Conservation (phyloP, 495 filamentous ascomycete genomes). For the Friedmanniomyces endolithicus region DNA sequence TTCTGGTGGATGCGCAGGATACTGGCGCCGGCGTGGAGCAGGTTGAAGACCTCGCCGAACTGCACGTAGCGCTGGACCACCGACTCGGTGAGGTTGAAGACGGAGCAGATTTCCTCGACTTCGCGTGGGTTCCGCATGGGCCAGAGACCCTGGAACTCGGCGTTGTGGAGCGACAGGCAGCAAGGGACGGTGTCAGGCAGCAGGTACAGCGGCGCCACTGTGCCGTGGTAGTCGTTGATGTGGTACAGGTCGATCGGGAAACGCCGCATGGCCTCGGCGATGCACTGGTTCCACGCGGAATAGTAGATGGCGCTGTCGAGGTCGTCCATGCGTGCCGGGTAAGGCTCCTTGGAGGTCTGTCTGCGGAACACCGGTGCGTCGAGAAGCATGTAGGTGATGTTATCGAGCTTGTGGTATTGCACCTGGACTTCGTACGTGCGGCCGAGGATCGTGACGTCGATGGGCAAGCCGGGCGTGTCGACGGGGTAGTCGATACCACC, state of each 20-base stretch:
- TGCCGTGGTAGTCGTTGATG: slow-evolving; percentile 72
- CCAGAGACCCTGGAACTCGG: slow-evolving; percentile 65
- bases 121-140: slow-evolving; percentile 59
- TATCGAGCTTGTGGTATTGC: slow-evolving; percentile 51
- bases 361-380: slow-evolving; percentile 60
- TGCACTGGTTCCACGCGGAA: slow-evolving; percentile 63
- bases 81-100: slow-evolving; percentile 49
- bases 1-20: slow-evolving; percentile 64
- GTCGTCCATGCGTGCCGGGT: slow-evolving; percentile 64
- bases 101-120: slow-evolving; percentile 53
- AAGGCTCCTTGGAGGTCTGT: slow-evolving; percentile 54
- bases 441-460: slow-evolving; percentile 53
- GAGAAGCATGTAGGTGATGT: slow-evolving; percentile 62
- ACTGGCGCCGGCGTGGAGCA: slow-evolving; percentile 59
- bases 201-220: slow-evolving; percentile 57
- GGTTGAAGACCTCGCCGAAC: slow-evolving; percentile 58
- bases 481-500: slow-evolving; percentile 54
- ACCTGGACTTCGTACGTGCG: slow-evolving; percentile 52
- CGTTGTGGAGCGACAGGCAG: slow-evolving; percentile 53
- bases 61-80: slow-evolving; percentile 49
- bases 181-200: slow-evolving; percentile 51
- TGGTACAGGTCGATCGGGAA: slow-evolving; percentile 63
- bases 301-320: slow-evolving; percentile 61
- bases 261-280: slow-evolving; percentile 47
- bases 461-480: slow-evolving; percentile 48